phyloP scores from a whole-genome alignment of 2,329 filamentous ascomycete genomes.

The Diplodia sapinea region DNA sequence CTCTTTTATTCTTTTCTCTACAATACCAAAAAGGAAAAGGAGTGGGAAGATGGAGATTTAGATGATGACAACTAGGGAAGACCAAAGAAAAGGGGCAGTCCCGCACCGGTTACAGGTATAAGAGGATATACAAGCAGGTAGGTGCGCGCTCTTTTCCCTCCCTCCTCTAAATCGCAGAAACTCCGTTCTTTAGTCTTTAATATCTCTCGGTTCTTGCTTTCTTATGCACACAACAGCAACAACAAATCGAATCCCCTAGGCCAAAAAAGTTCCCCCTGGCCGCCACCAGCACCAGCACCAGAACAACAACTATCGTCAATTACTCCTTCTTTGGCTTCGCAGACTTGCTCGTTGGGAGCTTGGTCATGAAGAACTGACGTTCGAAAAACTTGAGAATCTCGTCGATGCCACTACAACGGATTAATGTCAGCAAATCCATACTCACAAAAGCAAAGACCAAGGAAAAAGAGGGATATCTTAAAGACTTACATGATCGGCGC shows the following conservation, averaged over 20 bases:
- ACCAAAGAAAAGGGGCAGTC: neutral
- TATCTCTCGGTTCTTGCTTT: neutral
- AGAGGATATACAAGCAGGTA: neutral
- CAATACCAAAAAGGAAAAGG: neutral
- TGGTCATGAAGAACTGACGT: conserved; percentile 46
- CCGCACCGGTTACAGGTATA: neutral
- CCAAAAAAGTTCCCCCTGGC: neutral
- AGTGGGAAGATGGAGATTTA: neutral
- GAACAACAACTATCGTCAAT: neutral
- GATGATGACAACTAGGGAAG: neutral
- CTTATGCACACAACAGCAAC: neutral
- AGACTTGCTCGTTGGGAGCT: neutral
- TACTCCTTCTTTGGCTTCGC: conserved; percentile 30
- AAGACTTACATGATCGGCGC: conserved; percentile 84
- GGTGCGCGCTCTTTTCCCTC: neutral
- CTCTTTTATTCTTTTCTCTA: conserved; percentile 6
- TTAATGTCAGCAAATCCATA: conserved; percentile 34
- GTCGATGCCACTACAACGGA: conserved; percentile 69
- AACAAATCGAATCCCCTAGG: neutral
- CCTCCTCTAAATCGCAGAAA: neutral
- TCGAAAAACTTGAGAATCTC: conserved; percentile 82
- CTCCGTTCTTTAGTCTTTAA: neutral
- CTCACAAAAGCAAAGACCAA: neutral
- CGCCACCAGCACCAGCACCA: too few relatives aligned
- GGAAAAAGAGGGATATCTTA: conserved; percentile 10